These are phyloP conservation scores for Ananas comosus DNA, from an alignment of 176 grass and related monocot species.

Conservation along the genomic window DNA sequence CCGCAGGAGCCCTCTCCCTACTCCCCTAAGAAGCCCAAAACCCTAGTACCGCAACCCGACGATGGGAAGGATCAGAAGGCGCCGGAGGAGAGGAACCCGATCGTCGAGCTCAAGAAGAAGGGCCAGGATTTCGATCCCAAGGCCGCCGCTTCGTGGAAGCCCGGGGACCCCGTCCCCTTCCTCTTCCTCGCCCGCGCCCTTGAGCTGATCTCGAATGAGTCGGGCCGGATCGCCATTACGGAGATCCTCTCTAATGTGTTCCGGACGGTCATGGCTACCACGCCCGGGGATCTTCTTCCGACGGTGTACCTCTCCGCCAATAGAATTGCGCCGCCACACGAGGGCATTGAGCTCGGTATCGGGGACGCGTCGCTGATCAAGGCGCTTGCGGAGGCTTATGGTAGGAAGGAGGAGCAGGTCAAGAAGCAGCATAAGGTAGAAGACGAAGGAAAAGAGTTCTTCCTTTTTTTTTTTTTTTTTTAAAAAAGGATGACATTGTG, in stretches of 20 bases:
- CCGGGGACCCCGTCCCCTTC: constrained; percentile 70
- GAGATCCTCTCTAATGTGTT: constrained; percentile 93
- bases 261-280: constrained; percentile 66
- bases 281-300: constrained; percentile 67
- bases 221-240: constrained; percentile 64
- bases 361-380: constrained; percentile 80
- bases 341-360: constrained; percentile 90
- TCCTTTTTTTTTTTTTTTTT: neutral
- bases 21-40: neutral
- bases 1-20: neutral
- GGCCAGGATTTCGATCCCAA: constrained; percentile 57
- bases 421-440: constrained; percentile 83
- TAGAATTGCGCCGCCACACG: constrained; percentile 79
- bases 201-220: constrained; percentile 88
- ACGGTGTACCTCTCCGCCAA: constrained; percentile 89
- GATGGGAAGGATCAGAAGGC: constrained; percentile 8
- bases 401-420: constrained; percentile 90
- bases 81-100: constrained; percentile 27
- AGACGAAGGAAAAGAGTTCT: neutral
- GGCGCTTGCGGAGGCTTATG: constrained; percentile 87
- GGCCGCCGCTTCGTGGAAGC: constrained; percentile 66
- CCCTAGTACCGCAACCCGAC: constrained; percentile 14
- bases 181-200: constrained; percentile 72
- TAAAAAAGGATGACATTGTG: neutral
- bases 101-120: constrained; percentile 76